Percentiles rank a stretch among this genome's conserved stretches.
phyloP scores from a whole-genome alignment of 805 yeast genomes.

The Candida insectorum region DNA sequence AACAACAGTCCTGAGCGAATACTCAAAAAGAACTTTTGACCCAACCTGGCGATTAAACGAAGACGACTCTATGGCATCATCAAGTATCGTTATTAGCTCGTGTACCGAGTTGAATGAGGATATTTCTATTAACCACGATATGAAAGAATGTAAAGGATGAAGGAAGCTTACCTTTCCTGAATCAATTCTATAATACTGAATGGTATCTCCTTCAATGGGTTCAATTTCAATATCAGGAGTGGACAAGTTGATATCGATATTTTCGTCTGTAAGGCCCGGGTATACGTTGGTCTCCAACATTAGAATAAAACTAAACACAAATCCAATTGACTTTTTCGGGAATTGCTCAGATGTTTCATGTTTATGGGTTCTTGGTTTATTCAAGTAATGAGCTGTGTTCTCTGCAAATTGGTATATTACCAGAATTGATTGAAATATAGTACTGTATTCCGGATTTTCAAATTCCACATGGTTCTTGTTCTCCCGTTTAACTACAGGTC shows the following conservation, averaged over 20 bases:
- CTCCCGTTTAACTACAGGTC: slow-evolving; percentile 72
- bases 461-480: slow-evolving; percentile 82
- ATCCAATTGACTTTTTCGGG: slow-evolving; percentile 22
- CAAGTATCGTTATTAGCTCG: slow-evolving; percentile 10
- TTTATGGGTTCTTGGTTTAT: slow-evolving; percentile 14
- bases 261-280: slow-evolving; percentile 25
- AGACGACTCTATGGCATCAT: not conserved
- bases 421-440: slow-evolving; percentile 65
- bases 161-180: slow-evolving; percentile 59
- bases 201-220: slow-evolving; percentile 17
- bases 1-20: slow-evolving; percentile 74
- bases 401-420: slow-evolving; percentile 64
- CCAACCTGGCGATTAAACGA: slow-evolving; percentile 12
- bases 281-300: slow-evolving; percentile 25
- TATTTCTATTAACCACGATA: slow-evolving; percentile 68
- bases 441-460: slow-evolving; percentile 80
- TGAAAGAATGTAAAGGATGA: slow-evolving; percentile 75
- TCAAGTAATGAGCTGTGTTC: slow-evolving; percentile 46
- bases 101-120: slow-evolving; percentile 24
- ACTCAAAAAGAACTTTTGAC: slow-evolving; percentile 51
- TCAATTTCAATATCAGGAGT: slow-evolving; percentile 18
- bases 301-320: slow-evolving; percentile 27
- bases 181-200: slow-evolving; percentile 25
- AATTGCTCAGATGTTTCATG: slow-evolving; percentile 13
- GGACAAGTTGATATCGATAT: slow-evolving; percentile 21